Conservation (phyloP, 345 rosid genomes). For the Dipteronia sinensis region DNA sequence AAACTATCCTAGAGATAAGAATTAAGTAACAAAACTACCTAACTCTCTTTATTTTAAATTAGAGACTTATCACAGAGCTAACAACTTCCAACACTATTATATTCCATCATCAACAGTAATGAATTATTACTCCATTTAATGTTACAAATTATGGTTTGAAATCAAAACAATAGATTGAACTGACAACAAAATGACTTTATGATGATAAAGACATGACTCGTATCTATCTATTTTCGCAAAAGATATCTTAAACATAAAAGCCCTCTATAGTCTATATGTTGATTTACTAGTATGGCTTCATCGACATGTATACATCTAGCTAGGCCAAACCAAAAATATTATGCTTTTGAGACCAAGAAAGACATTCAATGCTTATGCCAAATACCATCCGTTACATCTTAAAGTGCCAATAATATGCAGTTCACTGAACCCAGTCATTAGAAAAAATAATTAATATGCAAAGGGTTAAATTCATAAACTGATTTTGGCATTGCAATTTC, state of each 20-base stretch:
- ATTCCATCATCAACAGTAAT: background rate
- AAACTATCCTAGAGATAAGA: too few species aligned
- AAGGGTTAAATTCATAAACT: background rate
- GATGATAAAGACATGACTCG: background rate
- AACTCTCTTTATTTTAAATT: too few species aligned
- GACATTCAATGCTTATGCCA: background rate
- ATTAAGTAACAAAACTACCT: too few species aligned
- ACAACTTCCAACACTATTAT: too few species aligned
- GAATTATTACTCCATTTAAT: background rate
- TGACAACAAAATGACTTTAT: background rate
- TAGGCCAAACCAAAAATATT: background rate
- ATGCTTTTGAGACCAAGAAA: conserved; percentile 1
- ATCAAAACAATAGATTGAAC: background rate
- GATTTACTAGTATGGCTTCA: background rate
- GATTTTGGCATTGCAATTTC: background rate
- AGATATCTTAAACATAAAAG: background rate
- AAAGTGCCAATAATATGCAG: background rate
- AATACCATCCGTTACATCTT: background rate
- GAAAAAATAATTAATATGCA: background rate
- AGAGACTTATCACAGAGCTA: too few species aligned
- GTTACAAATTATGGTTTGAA: background rate
- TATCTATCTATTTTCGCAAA: background rate
- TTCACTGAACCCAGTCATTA: background rate
- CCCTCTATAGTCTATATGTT: background rate
- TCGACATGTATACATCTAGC: background rate